Evolutionary conservation across 2,329 filamentous ascomycete genomes (phyloP).

Genomic region (Penicillium sp.): DNA sequence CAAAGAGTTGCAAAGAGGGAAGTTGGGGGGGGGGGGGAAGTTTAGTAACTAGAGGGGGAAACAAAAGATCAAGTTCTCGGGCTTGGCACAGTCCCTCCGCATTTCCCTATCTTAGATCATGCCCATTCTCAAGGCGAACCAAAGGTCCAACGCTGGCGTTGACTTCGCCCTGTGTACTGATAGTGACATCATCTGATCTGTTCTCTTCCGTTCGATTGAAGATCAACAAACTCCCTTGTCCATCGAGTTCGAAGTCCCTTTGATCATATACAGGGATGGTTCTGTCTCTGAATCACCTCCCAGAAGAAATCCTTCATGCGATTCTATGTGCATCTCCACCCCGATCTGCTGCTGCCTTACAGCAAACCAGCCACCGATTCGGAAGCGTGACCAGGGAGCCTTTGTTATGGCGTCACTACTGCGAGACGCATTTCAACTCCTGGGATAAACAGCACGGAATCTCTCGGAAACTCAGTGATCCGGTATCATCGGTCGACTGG

Average conservation of each 20-base stretch:
- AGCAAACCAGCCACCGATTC: slow-evolving; percentile 65
- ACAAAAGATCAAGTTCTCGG: not conserved
- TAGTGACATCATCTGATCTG: not conserved
- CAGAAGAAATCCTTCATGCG: slow-evolving; percentile 81
- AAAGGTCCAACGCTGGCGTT: slow-evolving; percentile 12
- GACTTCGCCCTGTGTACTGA: slow-evolving; percentile 1
- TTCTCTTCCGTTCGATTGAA: not conserved
- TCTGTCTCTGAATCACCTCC: slow-evolving; percentile 51
- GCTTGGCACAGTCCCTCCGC: slow-evolving; percentile 3
- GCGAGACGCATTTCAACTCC: slow-evolving; percentile 66
- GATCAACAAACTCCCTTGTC: not conserved
- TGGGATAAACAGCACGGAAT: slow-evolving; percentile 73
- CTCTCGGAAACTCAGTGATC: slow-evolving; percentile 53
- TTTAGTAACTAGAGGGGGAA: not conserved
- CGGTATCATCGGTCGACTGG: slow-evolving; percentile 68
- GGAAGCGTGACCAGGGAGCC: slow-evolving; percentile 67
- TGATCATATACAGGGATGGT: slow-evolving; percentile 30
- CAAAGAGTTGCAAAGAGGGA: not conserved
- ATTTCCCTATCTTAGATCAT: not conserved
- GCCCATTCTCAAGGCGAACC: slow-evolving; percentile 2
- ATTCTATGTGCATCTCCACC: slow-evolving; percentile 68
- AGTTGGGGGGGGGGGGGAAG: not conserved
- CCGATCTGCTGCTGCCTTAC: slow-evolving; percentile 51
- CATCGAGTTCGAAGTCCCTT: not conserved
- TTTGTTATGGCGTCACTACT: slow-evolving; percentile 79